phyloP scores from a whole-genome alignment of 148 eudicot species.

The Rhododendron kiyosumense region DNA sequence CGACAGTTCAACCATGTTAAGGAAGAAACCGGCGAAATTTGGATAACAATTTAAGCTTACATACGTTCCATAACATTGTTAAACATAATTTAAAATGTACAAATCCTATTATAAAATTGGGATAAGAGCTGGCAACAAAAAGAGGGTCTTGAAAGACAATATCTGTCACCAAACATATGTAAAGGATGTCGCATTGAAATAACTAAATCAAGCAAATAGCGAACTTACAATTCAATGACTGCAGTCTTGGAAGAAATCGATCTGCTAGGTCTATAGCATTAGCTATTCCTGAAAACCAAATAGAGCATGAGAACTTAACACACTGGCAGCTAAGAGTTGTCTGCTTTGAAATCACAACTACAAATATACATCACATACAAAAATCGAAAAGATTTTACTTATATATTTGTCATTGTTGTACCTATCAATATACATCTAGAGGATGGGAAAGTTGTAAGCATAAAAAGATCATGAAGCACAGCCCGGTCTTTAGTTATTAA shows the following conservation, averaged over 20 bases:
- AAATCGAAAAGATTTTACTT: neutral
- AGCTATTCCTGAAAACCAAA: conserved; percentile 63
- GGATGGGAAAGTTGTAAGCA: conserved; percentile 79
- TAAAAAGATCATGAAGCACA: conserved; percentile 89
- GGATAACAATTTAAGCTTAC: neutral
- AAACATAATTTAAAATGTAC: neutral
- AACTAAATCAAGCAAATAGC: neutral
- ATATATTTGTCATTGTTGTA: conserved; percentile 12
- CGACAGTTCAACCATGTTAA: neutral
- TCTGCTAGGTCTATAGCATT: conserved; percentile 92
- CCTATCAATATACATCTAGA: conserved; percentile 81
- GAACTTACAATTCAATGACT: conserved; percentile 74
- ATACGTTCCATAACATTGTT: neutral
- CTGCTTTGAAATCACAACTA: neutral
- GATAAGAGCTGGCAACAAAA: neutral
- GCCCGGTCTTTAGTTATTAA: conserved; percentile 80
- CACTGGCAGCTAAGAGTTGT: neutral
- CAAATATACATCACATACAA: neutral
- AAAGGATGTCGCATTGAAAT: neutral
- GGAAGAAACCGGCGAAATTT: neutral
- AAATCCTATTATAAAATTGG: neutral
- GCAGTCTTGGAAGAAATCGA: conserved; percentile 83
- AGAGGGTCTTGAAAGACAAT: neutral
- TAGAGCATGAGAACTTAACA: conserved; percentile 4
- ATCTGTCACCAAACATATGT: neutral